These are phyloP conservation scores for Dichomitus squalens DNA, from an alignment of 1,284 basidiomycete species.

Conservation along the genomic window DNA sequence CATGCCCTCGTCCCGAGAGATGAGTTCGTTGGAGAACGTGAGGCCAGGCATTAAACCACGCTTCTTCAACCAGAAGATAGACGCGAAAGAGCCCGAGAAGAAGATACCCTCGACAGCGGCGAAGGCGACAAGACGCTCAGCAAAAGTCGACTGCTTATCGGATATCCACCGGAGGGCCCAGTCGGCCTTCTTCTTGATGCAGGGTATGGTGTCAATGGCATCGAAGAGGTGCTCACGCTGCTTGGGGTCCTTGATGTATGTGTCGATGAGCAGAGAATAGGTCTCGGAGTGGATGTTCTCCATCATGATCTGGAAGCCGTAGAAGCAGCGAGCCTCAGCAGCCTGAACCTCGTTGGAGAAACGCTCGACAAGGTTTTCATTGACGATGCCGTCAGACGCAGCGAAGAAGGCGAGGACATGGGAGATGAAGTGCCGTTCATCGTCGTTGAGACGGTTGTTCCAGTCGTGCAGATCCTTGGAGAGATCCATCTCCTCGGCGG, in stretches of 20 bases:
- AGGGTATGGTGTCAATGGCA: slow-evolving; percentile 93
- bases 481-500: slow-evolving; percentile 97
- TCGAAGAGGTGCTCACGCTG: slow-evolving; percentile 91
- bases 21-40: slow-evolving; percentile 97
- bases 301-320: slow-evolving; percentile 99
- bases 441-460: slow-evolving; percentile 90
- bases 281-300: slow-evolving; percentile 98
- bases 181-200: slow-evolving; percentile 89
- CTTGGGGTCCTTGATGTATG: slow-evolving; percentile 90
- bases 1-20: slow-evolving; percentile 97
- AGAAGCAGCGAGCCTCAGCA: slow-evolving; percentile 97
- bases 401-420: slow-evolving; percentile 98
- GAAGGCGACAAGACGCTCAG: slow-evolving; percentile 92
- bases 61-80: slow-evolving; percentile 99
- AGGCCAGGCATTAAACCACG: slow-evolving; percentile 97
- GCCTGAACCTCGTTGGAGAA: slow-evolving; percentile 95
- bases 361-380: slow-evolving; percentile 95
- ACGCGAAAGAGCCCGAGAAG: slow-evolving; percentile 94
- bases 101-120: slow-evolving; percentile 99
- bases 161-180: slow-evolving; percentile 96
- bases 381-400: slow-evolving; percentile 97
- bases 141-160: slow-evolving; percentile 83
- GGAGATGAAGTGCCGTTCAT: slow-evolving; percentile 95
- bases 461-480: slow-evolving; percentile 93
- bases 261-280: slow-evolving; percentile 97